Percentiles rank a stretch among this genome's conserved stretches.
Conservation (phyloP, 495 filamentous ascomycete genomes). For the Aspergillus kassunensis region DNA sequence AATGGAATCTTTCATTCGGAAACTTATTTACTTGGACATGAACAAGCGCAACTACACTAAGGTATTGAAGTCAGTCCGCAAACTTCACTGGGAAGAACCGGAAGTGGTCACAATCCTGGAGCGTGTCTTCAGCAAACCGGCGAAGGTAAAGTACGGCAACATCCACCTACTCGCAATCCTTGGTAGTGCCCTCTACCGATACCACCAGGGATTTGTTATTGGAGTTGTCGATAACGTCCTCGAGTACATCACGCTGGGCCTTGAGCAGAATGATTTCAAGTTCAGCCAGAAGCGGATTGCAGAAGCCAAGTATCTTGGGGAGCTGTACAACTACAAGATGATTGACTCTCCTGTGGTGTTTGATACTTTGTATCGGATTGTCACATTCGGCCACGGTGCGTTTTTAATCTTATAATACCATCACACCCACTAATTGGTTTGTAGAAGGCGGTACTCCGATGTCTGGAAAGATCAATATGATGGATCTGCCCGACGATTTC, state of each 20-base stretch:
- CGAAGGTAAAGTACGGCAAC: slow-evolving; percentile 96
- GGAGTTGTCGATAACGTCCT: slow-evolving; percentile 84
- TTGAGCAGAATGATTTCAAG: slow-evolving; percentile 96
- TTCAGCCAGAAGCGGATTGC: slow-evolving; percentile 95
- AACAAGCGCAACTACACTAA: slow-evolving; percentile 92
- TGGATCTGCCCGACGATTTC: slow-evolving; percentile 92
- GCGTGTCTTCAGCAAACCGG: slow-evolving; percentile 91
- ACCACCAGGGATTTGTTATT: slow-evolving; percentile 87
- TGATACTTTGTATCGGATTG: slow-evolving; percentile 88
- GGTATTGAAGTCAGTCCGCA: slow-evolving; percentile 86
- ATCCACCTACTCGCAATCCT: slow-evolving; percentile 93
- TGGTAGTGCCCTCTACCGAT: slow-evolving; percentile 80
- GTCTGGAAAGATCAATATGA: slow-evolving; percentile 64
- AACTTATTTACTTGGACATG: slow-evolving; percentile 87
- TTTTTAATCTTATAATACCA: no score
- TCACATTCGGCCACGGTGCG: slow-evolving; percentile 83
- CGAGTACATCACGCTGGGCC: slow-evolving; percentile 80
- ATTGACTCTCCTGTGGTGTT: slow-evolving; percentile 95
- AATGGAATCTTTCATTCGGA: slow-evolving; percentile 86
- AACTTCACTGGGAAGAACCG: slow-evolving; percentile 93
- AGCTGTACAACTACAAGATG: slow-evolving; percentile 98
- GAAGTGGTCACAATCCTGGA: slow-evolving; percentile 82
- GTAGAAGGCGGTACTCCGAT: slow-evolving; percentile 72
- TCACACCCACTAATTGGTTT: slow-evolving; percentile 4
- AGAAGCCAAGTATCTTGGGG: slow-evolving; percentile 93